Base-by-base conservation (phyloP, 2,329 filamentous ascomycete species). In the Ascomycota sp. region DNA sequence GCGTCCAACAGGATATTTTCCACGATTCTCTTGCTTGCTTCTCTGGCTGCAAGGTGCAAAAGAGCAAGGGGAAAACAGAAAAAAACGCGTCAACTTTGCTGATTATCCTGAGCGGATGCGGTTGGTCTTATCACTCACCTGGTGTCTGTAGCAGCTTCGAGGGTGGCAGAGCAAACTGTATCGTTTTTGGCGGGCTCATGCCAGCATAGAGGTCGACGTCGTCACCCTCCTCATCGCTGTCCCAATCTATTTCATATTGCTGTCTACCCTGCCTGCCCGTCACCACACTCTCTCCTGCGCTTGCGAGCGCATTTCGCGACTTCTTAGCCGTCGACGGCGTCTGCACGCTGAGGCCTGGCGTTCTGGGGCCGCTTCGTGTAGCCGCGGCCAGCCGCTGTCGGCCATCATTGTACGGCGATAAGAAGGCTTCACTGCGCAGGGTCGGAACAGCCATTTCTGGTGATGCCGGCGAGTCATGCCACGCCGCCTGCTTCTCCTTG, bases 161-260 rank as follows among this genome's bases (percentile, higher is more conserved):
- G 31, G 76, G 75, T 30, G 78, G 78, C 28, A 91, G 55, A 27
- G 77, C 75, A 49, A 91, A 91, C 44, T 85, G 78, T 35, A 91
- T 85, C 8, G 81, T 89, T 60, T 95, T 95, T 0, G 89, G 89
- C 20, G 89, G 89, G 44, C 81, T 93, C 52, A 83, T 75, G 5
- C 75, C 80, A 6, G 65, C 66, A 34, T 76, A 74, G 5, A 69
- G 45, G 25, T 63, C 68, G 17, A 62, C 63, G 24, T 68, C 68
- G 29, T 74, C 68, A 8, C 71, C 68, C 20, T 77, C 75, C 32
- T 71, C 73, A 36, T 83, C 75, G 42, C 73, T 78, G 31, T 85
- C 75, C 75, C 82, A 89, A 12, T 61, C 63, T 33, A 73, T 69
- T 44, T 75, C 69, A 31, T 69, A 64, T 33, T 47, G 54, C 20